phyloP scores from a whole-genome alignment of 2,329 filamentous ascomycete species.

The Graphium sp. region DNA sequence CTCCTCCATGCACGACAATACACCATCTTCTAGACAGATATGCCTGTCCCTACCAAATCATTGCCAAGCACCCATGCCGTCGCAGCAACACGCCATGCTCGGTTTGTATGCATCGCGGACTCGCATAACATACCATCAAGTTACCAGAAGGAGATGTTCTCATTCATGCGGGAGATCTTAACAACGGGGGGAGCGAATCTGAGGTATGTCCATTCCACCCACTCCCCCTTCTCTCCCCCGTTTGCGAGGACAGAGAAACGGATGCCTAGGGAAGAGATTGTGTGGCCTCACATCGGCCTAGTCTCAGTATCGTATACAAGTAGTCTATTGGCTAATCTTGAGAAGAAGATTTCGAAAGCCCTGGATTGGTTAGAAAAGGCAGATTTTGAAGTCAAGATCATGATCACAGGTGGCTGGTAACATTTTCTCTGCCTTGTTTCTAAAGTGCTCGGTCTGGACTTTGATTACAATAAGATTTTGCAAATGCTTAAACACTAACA shows the following conservation, averaged over 20 bases:
- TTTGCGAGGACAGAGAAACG: too few relatives aligned
- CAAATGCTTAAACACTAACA: background rate
- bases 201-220: constrained; percentile 27
- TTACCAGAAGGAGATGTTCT: constrained; percentile 58
- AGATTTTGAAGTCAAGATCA: constrained; percentile 53
- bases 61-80: too few relatives aligned
- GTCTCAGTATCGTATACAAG: too few relatives aligned
- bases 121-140: constrained; percentile 52
- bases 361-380: constrained; percentile 51
- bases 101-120: constrained; percentile 62
- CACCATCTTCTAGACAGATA: too few relatives aligned
- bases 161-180: constrained; percentile 62
- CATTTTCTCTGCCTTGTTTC: background rate
- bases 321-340: too few relatives aligned
- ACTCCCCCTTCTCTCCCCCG: too few relatives aligned
- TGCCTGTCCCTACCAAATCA: too few relatives aligned
- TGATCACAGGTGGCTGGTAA: constrained; percentile 40
- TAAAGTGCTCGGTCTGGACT: too few relatives aligned
- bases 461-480: background rate
- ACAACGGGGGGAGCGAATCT: constrained; percentile 48
- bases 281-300: too few relatives aligned
- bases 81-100: constrained; percentile 25
- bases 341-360: constrained; percentile 32
- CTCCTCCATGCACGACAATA: too few relatives aligned
- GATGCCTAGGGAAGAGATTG: too few relatives aligned